A percentile compares a stretch with the other conserved stretches of the same genome.
Evolutionary conservation across 495 filamentous ascomycete genomes (phyloP).

Genomic region (Pseudoneurospora amorphoporcata): DNA sequence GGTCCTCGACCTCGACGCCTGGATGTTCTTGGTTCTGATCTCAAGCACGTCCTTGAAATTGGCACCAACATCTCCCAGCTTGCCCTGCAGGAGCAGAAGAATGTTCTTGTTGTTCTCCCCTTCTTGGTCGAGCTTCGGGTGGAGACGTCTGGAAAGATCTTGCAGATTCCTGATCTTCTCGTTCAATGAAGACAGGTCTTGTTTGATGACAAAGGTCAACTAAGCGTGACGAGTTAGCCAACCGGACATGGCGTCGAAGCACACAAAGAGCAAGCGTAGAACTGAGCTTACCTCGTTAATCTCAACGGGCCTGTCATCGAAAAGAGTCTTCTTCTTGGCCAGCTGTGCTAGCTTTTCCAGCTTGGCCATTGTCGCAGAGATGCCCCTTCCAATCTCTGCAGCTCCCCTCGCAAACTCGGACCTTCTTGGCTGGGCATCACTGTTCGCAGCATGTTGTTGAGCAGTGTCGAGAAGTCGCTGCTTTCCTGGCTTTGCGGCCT

Average conservation of each 20-base stretch:
- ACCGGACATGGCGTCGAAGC: conserved; percentile 4
- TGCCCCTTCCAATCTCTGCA: conserved; percentile 81
- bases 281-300: conserved; percentile 75
- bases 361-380: conserved; percentile 87
- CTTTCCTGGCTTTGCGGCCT: conserved; percentile 57
- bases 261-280: conserved; percentile 18
- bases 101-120: conserved; percentile 98
- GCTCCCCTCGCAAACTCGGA: conserved; percentile 84
- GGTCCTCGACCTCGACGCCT: conserved; percentile 80
- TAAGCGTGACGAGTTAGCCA: conserved; percentile 3
- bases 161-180: conserved; percentile 75
- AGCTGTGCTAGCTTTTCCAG: conserved; percentile 87
- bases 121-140: conserved; percentile 74
- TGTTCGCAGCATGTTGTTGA: conserved; percentile 61
- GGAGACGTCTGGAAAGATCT: conserved; percentile 52
- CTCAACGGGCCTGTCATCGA: conserved; percentile 92
- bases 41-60: conserved; percentile 98
- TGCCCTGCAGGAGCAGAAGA: conserved; percentile 83
- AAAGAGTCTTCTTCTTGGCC: conserved; percentile 91
- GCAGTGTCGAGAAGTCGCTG: conserved; percentile 69
- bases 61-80: conserved; percentile 82
- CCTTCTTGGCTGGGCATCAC: conserved; percentile 41
- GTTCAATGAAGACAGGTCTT: conserved; percentile 85
- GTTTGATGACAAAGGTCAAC: conserved; percentile 70
- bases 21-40: conserved; percentile 95